Evolutionary conservation across 805 yeast genomes (phyloP), one percentile per base, ranked within the genome.

Genomic region (Candida pini): DNA sequence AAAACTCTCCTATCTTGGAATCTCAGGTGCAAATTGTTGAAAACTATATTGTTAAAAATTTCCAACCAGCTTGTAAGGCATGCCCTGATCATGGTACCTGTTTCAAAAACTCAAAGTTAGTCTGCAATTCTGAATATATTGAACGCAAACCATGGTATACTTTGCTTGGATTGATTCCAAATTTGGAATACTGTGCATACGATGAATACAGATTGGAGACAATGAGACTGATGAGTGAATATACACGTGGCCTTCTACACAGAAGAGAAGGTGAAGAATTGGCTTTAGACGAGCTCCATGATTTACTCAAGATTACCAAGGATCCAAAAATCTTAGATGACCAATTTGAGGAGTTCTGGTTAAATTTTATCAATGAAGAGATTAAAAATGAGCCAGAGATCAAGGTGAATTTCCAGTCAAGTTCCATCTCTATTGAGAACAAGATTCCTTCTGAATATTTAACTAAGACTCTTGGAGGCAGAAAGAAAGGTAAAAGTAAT

Each of bases 11-110:
- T 1, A 26, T 22, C 1, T 5, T 44, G 2, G 29, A 41, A n/a
- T 49, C 57, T 0, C 48, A 55, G 30, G 39, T 74, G 18, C 44
- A 55, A 4, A 31, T 46, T 8, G 24, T 68, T 8, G 84, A 81
- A 26, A 47, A 56, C 0, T 58, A 63, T 37, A 52, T 82, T 37
- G 73, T 71, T 31, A 38, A 51, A 0, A 49, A 58, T 26, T 53
- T 69, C 32, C 69, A 69, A 31, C 94, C 95, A 3, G 29, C 45
- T 1, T 90, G 98, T 61, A 60, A 72, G 4, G 73, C 73, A 18
- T 90, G 97, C 53, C 97, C 97, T 2, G 71, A 68, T 4, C 79
- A 89, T 59, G 92, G 89, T 0, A 64, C 73, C 25, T 90, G 97
- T 59, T 76, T 69, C 43, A 73, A 76, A 17, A 54, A 68, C 29